Conservation (phyloP, 1,284 basidiomycete genomes). For the Mycena sp. region DNA sequence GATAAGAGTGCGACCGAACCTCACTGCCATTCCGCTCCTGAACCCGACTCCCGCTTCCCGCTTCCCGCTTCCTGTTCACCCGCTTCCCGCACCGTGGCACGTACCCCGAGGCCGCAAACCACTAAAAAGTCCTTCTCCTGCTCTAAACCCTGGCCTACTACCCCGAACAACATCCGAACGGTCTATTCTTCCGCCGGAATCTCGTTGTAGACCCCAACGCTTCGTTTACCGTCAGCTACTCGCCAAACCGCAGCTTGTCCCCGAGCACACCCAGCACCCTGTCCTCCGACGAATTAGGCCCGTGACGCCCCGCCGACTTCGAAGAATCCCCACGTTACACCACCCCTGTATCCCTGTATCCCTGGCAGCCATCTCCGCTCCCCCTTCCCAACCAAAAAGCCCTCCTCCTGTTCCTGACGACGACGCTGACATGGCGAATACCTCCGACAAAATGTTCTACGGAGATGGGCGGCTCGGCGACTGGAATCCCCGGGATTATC, state of each 20-base stretch:
- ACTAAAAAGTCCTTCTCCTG: neutral
- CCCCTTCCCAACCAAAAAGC: neutral
- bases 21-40: neutral
- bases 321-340: neutral
- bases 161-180: neutral
- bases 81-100: neutral
- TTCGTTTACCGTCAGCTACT: neutral
- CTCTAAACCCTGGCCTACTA: neutral
- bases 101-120: neutral
- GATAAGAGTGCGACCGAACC: neutral
- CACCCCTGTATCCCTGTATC: neutral
- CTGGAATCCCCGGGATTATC: neutral
- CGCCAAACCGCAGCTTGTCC: neutral
- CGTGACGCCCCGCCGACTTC: neutral
- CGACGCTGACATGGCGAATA: neutral
- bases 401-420: neutral
- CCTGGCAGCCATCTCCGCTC: too few relatives aligned
- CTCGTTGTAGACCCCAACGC: neutral
- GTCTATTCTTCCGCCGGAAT: neutral
- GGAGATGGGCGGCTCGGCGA: neutral
- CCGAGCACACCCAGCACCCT: conserved; percentile 1
- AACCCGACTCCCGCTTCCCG: neutral
- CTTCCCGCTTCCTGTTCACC: too few relatives aligned
- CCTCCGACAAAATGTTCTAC: conserved; percentile 6
- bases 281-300: neutral